A percentile compares a stretch with the other conserved stretches of the same genome.
Evolutionary conservation across 2,329 filamentous ascomycete species (phyloP).

Genomic region (Magnaporthiopsis incrustans): DNA sequence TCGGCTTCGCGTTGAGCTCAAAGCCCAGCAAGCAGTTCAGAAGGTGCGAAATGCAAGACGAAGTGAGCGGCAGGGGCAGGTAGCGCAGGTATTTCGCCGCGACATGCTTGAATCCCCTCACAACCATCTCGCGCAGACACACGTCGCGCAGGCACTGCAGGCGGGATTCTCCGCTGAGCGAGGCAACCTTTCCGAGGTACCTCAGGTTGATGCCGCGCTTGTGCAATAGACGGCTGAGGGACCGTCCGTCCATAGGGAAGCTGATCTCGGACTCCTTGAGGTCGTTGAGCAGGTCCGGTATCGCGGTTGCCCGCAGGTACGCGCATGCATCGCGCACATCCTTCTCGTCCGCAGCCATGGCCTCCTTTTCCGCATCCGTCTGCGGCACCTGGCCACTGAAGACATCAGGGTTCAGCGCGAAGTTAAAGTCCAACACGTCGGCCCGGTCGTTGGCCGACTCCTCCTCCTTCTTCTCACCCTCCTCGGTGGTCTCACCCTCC

Average conservation of each 20-base stretch:
- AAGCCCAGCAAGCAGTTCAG: conserved; percentile 87
- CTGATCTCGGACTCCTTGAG: conserved; percentile 87
- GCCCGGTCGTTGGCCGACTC: conserved; percentile 56
- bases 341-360: conserved; percentile 75
- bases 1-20: conserved; percentile 67
- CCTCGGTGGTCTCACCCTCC: conserved; percentile 8
- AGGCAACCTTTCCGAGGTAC: conserved; percentile 81
- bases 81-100: conserved; percentile 71
- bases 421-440: conserved; percentile 79
- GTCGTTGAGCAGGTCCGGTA: conserved; percentile 81
- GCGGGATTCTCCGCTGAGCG: conserved; percentile 60
- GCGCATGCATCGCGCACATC: conserved; percentile 79
- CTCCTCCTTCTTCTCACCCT: conserved; percentile 22
- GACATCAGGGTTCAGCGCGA: conserved; percentile 87
- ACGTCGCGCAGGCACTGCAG: conserved; percentile 71
- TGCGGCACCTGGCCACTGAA: conserved; percentile 90
- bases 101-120: conserved; percentile 93
- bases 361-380: conserved; percentile 80
- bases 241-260: conserved; percentile 97
- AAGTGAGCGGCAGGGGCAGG: conserved; percentile 71
- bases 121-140: conserved; percentile 83
- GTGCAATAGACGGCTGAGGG: conserved; percentile 79
- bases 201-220: conserved; percentile 96
- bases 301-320: conserved; percentile 66
- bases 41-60: conserved; percentile 74